Evolutionary conservation across 1,139 yeast genomes (phyloP).

Genomic region (Protomyces macrosporus): DNA sequence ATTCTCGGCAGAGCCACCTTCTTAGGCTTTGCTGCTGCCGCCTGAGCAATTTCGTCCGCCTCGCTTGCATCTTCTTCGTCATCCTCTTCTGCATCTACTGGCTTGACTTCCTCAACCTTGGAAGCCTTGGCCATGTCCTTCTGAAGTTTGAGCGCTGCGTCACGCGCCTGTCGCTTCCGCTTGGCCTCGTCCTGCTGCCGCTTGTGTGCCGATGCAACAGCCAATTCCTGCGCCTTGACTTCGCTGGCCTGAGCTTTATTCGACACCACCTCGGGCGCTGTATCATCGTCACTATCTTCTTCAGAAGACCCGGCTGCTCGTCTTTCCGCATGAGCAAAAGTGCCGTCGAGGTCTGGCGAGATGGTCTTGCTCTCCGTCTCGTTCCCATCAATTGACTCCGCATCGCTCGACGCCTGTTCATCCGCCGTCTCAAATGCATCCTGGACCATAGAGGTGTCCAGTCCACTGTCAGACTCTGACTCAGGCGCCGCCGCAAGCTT

Average conservation of each 20-base stretch:
- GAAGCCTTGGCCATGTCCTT: background rate
- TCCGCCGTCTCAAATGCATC: background rate
- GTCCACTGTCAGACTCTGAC: background rate
- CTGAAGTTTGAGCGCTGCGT: constrained; percentile 1
- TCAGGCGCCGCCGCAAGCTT: background rate
- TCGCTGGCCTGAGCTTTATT: constrained; percentile 2
- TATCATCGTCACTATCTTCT: constrained; percentile 10
- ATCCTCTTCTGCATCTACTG: background rate
- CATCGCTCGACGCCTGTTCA: background rate
- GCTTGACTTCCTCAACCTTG: background rate
- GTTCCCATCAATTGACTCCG: background rate
- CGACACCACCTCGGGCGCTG: constrained; percentile 19
- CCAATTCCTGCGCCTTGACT: background rate
- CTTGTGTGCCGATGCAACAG: background rate
- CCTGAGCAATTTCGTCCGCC: background rate
- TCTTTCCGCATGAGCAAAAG: background rate
- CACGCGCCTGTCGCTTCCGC: constrained; percentile 4
- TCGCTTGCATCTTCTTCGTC: background rate
- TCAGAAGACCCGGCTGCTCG: background rate
- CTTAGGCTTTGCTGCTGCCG: background rate
- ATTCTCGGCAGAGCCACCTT: constrained; percentile 2
- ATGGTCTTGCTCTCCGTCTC: background rate
- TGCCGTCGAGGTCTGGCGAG: background rate
- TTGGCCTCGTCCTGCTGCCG: constrained; percentile 6
- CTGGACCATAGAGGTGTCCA: background rate